phyloP scores from a whole-genome alignment of 306 rosid species.

The Hippophae gyantsensis region DNA sequence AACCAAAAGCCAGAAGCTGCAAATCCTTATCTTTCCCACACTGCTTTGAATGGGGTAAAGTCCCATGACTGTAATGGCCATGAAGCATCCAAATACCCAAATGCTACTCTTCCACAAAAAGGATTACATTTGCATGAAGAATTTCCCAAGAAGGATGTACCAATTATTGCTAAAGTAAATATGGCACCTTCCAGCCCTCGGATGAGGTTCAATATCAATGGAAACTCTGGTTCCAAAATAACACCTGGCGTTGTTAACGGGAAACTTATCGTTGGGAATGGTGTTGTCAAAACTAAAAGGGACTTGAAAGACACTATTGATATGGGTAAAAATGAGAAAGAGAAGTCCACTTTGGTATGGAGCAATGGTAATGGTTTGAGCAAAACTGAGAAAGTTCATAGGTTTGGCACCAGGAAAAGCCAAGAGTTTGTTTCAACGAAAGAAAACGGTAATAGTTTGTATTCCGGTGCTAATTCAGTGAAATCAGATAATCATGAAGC shows the following conservation, averaged over 20 bases:
- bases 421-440: constrained; percentile 24
- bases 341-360: constrained; percentile 23
- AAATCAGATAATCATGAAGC: constrained; percentile 30
- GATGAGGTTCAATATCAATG: constrained; percentile 39
- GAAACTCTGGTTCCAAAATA: constrained; percentile 28
- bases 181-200: constrained; percentile 38
- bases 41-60: constrained; percentile 45
- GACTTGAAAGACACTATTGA: constrained; percentile 29
- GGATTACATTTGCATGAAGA: constrained; percentile 31
- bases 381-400: constrained; percentile 24
- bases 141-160: constrained; percentile 43
- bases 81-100: constrained; percentile 40
- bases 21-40: constrained; percentile 18
- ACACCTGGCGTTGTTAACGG: constrained; percentile 41
- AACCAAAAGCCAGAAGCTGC: constrained; percentile 53
- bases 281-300: constrained; percentile 37
- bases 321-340: constrained; percentile 45
- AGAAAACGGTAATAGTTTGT: constrained; percentile 28
- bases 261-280: constrained; percentile 34
- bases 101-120: constrained; percentile 39
- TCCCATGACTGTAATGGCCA: constrained; percentile 54
- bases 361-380: constrained; percentile 29
- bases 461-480: constrained; percentile 22
- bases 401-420: constrained; percentile 18
- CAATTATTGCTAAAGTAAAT: constrained; percentile 37